Percentiles rank a stretch among this genome's conserved stretches.
These are phyloP conservation scores for Pezicula radicicola DNA, from an alignment of 2,329 filamentous ascomycete species.

Conservation along the genomic window DNA sequence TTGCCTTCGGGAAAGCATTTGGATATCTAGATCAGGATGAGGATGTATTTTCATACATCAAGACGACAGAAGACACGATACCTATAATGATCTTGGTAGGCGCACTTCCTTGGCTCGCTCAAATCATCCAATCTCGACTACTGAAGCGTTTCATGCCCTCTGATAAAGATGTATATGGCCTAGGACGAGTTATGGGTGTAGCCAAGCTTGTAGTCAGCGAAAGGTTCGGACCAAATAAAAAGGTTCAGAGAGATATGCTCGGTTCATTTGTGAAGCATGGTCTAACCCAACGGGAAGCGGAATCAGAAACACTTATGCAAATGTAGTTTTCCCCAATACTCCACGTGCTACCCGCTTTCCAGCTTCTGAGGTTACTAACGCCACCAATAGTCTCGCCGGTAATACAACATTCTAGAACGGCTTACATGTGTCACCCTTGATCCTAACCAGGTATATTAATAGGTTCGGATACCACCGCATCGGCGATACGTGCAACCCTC, in stretches of 20 bases:
- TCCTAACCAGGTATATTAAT: slow-evolving; percentile 24
- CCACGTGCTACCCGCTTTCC: not conserved
- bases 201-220: slow-evolving; percentile 43
- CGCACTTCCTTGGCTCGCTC: slow-evolving; percentile 38
- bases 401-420: not conserved
- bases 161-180: slow-evolving; percentile 33
- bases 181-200: slow-evolving; percentile 41
- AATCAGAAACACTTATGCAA: slow-evolving; percentile 15
- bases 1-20: slow-evolving; percentile 48
- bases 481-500: slow-evolving; percentile 1
- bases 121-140: slow-evolving; percentile 35
- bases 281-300: slow-evolving; percentile 15
- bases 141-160: slow-evolving; percentile 39
- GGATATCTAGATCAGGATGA: slow-evolving; percentile 45
- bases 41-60: slow-evolving; percentile 46
- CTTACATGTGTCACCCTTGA: not conserved
- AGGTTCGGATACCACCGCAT: slow-evolving; percentile 34
- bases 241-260: slow-evolving; percentile 50
- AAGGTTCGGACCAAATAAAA: slow-evolving; percentile 39
- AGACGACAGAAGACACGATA: slow-evolving; percentile 37
- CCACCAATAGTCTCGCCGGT: not conserved
- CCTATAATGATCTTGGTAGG: slow-evolving; percentile 42
- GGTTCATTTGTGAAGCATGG: slow-evolving; percentile 37
- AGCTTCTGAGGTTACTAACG: not conserved
- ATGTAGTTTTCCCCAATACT: slow-evolving; percentile 3